Evolutionary conservation across 2,329 filamentous ascomycete genomes (phyloP), one percentile per base, ranked within the genome.

Genomic region (Waltergamsia citrina): DNA sequence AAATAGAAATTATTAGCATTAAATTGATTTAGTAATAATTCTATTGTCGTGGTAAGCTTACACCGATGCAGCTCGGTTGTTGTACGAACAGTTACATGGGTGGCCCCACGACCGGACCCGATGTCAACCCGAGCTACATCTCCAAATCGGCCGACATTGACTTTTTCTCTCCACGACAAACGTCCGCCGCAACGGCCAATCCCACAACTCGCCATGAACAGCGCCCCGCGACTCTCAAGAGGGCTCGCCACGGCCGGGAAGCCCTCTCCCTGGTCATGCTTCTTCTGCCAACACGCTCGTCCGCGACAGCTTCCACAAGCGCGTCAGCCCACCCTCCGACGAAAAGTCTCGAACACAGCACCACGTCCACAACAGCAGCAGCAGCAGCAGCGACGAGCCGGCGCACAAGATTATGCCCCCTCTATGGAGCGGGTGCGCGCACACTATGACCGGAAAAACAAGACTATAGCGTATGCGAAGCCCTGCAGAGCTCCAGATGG

Each of bases 401-500:
- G 47, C 14, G 36, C 41, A 30, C 37, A 41, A 29, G 25, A n/a
- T 7, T 34, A 35, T n/a, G 38, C 49, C 29, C 50, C 54, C 14
- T 49, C 56, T 5, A 83, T 85, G 75, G 75, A 78, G 28, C 65
- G 75, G 44, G 60, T 84, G 54, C 69, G 70, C 19, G 71, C 68
- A 33, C 67, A 77, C 15, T 85, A 84, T 45, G 72, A 68, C 43
- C 59, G 64, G 46, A 81, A 76, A 62, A 88, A 88, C 47, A 62
- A 65, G 41, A 81, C 81, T 7, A 78, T 52, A 51, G 54, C 53
- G 59, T 61, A 56, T 38, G n/a, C n/a, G 52, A 14, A 18, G 16
- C 9, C 12, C 16, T 16, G 24, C 17, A 14, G 4, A 29, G 14
- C 29, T 42, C 41, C 26, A 41, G 35, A 20, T 6, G 6, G 29